Conservation (phyloP, 176 grass and related monocot species). For the Oryza nivara region DNA sequence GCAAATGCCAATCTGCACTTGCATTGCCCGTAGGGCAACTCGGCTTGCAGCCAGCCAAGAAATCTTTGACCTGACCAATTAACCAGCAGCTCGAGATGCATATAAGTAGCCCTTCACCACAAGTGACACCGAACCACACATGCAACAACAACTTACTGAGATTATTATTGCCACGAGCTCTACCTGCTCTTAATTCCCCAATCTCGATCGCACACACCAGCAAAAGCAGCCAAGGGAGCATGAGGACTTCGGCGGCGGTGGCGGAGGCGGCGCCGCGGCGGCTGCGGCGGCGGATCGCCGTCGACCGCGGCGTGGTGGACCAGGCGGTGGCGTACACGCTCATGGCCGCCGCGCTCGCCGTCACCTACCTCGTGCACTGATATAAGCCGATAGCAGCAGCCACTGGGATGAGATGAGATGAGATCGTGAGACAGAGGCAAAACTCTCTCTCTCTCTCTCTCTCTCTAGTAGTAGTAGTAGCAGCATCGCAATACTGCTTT, state of each 20-base stretch:
- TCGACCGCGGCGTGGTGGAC: conserved; percentile 30
- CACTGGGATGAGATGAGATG: no score
- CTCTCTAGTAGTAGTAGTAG: no score
- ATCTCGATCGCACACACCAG: no score
- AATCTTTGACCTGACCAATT: background rate
- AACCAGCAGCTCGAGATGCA: no score
- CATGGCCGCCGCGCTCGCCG: conserved; percentile 49
- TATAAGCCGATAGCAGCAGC: background rate
- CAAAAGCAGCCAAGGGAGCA: background rate
- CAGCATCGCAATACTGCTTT: no score
- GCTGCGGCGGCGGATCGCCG: background rate
- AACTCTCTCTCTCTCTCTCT: no score
- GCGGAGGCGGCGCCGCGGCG: background rate
- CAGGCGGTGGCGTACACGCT: conserved; percentile 48
- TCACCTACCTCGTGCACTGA: conserved; percentile 47
- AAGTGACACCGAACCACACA: no score
- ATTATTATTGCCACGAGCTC: no score
- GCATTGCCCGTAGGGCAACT: background rate
- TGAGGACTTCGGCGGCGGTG: background rate
- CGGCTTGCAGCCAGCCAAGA: background rate
- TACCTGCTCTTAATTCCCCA: no score
- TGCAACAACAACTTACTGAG: no score
- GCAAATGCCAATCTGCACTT: background rate
- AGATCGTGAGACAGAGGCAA: no score
- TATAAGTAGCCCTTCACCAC: no score